Percentiles rank a stretch among this genome's conserved stretches.
phyloP scores from a whole-genome alignment of 352 stramenopile genomes.

The Poterioochromonas sp. region DNA sequence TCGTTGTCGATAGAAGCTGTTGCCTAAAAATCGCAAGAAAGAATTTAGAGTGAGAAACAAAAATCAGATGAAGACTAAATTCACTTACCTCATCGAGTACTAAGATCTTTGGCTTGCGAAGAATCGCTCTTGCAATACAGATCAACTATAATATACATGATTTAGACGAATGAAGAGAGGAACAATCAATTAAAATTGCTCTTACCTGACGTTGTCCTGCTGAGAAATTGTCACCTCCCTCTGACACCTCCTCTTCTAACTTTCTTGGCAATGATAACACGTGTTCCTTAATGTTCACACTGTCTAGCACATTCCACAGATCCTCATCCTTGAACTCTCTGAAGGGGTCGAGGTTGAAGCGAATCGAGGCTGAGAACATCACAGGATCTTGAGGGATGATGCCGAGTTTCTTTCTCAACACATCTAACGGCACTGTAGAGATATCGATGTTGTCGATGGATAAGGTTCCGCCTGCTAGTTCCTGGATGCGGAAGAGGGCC shows the following conservation, averaged over 20 bases:
- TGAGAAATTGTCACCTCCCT: conserved; percentile 81
- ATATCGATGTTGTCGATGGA: conserved; percentile 79
- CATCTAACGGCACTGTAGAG: conserved; percentile 56
- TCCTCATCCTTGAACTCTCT: conserved; percentile 53
- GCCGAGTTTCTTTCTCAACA: conserved; percentile 62
- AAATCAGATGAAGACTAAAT: no score
- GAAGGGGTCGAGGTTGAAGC: conserved; percentile 74
- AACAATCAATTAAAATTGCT: no score
- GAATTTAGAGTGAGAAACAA: no score
- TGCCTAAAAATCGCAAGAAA: no score
- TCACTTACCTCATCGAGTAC: conserved; percentile 92
- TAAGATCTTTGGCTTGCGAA: conserved; percentile 70
- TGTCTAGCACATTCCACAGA: conserved; percentile 49
- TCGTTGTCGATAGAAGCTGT: conserved; percentile 71
- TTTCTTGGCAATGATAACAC: background rate
- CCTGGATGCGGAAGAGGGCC: conserved; percentile 71
- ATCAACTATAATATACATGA: conserved; percentile 53
- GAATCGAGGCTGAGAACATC: conserved; percentile 80
- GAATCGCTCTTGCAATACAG: conserved; percentile 83
- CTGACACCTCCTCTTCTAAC: conserved; percentile 62
- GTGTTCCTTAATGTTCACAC: conserved; percentile 10
- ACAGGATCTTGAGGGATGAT: conserved; percentile 87
- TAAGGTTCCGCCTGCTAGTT: conserved; percentile 54
- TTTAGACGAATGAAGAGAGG: background rate
- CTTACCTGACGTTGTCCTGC: conserved; percentile 76